Evolutionary conservation across 352 stramenopile genomes (phyloP).

Genomic region (Thalassiosira pacifica): DNA sequence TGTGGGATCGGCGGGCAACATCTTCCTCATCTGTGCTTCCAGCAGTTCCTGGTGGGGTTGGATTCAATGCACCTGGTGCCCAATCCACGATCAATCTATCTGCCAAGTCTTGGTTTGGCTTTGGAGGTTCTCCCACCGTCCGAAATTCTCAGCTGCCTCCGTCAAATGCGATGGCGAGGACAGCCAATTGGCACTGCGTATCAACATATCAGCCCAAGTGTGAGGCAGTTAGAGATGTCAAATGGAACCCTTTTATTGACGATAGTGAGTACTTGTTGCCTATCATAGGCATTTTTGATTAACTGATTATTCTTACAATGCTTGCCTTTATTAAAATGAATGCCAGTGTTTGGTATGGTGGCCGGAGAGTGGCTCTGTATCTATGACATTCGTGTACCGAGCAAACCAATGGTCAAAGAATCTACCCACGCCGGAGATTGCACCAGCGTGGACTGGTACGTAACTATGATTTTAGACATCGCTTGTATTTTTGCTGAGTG

Average conservation of each 20-base stretch:
- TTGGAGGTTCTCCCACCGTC: constrained; percentile 33
- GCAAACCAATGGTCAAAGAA: constrained; percentile 75
- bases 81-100: constrained; percentile 28
- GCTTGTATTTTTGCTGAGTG: too few species aligned
- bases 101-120: constrained; percentile 65
- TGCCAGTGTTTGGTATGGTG: constrained; percentile 82
- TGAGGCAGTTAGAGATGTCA: constrained; percentile 83
- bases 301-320: not conserved
- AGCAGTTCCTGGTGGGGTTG: constrained; percentile 4
- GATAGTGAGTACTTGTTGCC: constrained; percentile 62
- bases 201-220: constrained; percentile 80
- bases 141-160: constrained; percentile 24
- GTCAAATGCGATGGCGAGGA: constrained; percentile 41
- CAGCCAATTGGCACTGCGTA: constrained; percentile 74
- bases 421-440: constrained; percentile 82
- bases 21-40: constrained; percentile 28
- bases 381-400: constrained; percentile 78
- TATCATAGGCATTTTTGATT: not conserved
- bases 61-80: constrained; percentile 13
- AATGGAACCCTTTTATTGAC: constrained; percentile 79
- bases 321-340: not conserved
- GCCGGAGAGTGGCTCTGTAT: constrained; percentile 80
- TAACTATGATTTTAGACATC: too few species aligned
- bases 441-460: constrained; percentile 63
- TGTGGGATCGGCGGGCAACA: constrained; percentile 79